Evolutionary conservation across 148 eudicot genomes (phyloP).

Genomic region (Fagopyrum esculentum): DNA sequence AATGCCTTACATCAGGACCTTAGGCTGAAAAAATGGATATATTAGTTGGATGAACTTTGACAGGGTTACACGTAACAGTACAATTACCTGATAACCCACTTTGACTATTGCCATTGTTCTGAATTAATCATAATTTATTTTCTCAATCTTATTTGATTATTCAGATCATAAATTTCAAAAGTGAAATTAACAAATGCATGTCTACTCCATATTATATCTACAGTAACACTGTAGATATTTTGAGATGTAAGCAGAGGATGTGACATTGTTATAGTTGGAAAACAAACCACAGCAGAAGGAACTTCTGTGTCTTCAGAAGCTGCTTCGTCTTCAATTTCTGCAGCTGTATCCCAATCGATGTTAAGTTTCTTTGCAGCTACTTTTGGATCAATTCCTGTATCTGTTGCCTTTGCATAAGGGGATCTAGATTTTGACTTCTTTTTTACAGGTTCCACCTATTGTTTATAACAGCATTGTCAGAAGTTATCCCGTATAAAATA

Average conservation of each 20-base stretch:
- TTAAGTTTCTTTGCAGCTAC: slow-evolving; percentile 87
- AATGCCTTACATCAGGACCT: not conserved
- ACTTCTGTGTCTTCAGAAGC: slow-evolving; percentile 48
- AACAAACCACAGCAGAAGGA: slow-evolving; percentile 61
- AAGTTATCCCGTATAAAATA: not conserved
- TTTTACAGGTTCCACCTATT: slow-evolving; percentile 53
- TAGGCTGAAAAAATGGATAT: not conserved
- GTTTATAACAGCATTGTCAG: not conserved
- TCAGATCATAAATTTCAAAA: not conserved
- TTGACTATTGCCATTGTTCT: not conserved
- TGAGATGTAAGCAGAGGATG: slow-evolving; percentile 5
- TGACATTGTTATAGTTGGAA: not conserved
- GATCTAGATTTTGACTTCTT: slow-evolving; percentile 50
- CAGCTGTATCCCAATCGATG: slow-evolving; percentile 92
- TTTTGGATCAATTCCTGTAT: slow-evolving; percentile 75
- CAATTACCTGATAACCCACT: not conserved
- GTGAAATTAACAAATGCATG: not conserved
- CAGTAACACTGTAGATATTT: not conserved
- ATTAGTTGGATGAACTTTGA: not conserved
- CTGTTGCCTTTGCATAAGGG: slow-evolving; percentile 79
- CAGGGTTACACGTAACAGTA: not conserved
- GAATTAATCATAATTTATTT: not conserved
- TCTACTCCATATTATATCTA: not conserved
- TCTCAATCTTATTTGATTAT: not conserved
- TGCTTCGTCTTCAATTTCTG: slow-evolving; percentile 60